Evolutionary conservation across 257 asterid genomes (phyloP), one percentile per base, ranked within the genome.

Genomic region (Solanum raphanifolium): DNA sequence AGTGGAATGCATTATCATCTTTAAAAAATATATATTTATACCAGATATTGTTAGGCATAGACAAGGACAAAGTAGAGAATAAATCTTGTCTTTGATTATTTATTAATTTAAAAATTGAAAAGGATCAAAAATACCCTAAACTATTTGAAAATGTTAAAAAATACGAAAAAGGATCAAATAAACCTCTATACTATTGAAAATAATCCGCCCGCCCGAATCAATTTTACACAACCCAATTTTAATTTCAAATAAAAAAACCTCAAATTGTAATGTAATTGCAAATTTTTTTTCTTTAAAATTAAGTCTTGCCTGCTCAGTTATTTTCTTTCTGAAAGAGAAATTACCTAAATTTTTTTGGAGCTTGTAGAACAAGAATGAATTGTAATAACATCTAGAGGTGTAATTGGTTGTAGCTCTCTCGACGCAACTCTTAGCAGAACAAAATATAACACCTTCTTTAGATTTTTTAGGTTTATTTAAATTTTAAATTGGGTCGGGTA

Each of bases 41-140:
- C 21, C 8, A 48, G 9, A 52, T 52, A 52, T 52, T 52, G 60
- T 52, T 5, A 52, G 23, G 62, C n/a, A 52, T 52, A 52, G 62
- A 16, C n/a, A 7, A 62, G 27, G 69, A 62, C 69, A 62, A 23
- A 23, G 13, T 9, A 62, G 69, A 9, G 69, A 9, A 62, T 62
- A 62, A 62, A 23, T 62, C 69, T 62, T 23, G 31, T 52, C 62
- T 52, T 6, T 4, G 7, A 0, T 23, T 62, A 23, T 75, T 21
- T 36, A 9, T 62, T 23, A 23, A 38, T 74, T 10, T 74, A 4
- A 35, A 74, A 52, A 6, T 52, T 0, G 21, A 16, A 52, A 6
- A 16, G 60, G 0, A 0, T 0, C 0, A 16, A 52, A 48, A 52
- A 0, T 52, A 52, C 0, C 8, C 0, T 52, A 0, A 52, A 5